Evolutionary conservation across 176 grass and related monocot genomes (phyloP).

Genomic region (Olyra latifolia): DNA sequence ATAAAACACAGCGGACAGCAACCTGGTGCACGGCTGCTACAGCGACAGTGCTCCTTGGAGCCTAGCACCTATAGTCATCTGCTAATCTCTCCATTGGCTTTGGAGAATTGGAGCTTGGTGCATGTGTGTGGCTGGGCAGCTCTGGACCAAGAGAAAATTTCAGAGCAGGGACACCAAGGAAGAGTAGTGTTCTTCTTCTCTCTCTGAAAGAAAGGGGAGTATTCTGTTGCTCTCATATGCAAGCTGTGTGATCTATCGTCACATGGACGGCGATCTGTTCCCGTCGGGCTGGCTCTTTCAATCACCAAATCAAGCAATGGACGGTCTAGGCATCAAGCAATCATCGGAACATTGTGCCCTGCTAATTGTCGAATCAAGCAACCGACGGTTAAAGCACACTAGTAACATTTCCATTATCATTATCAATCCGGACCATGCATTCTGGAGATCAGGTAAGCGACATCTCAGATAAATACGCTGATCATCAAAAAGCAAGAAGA

Average conservation of each 20-base stretch:
- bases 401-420: neutral
- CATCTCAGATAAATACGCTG: too few species aligned
- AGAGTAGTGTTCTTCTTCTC: neutral
- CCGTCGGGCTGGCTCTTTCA: neutral
- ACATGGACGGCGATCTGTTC: neutral
- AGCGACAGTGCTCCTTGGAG: neutral
- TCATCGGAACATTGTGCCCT: neutral
- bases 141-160: neutral
- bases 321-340: neutral
- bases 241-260: neutral
- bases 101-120: neutral
- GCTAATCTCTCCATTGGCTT: neutral
- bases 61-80: neutral
- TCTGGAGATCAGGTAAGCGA: too few species aligned
- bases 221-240: neutral
- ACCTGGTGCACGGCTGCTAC: neutral
- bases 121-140: neutral
- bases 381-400: neutral
- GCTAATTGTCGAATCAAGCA: neutral
- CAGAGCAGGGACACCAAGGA: neutral
- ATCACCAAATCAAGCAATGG: neutral
- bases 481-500: too few species aligned
- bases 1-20: conserved; percentile 2
- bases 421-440: neutral
- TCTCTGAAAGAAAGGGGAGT: too few species aligned